phyloP scores from a whole-genome alignment of 208 protist species.

The Acanthamoeba triangularis region DNA sequence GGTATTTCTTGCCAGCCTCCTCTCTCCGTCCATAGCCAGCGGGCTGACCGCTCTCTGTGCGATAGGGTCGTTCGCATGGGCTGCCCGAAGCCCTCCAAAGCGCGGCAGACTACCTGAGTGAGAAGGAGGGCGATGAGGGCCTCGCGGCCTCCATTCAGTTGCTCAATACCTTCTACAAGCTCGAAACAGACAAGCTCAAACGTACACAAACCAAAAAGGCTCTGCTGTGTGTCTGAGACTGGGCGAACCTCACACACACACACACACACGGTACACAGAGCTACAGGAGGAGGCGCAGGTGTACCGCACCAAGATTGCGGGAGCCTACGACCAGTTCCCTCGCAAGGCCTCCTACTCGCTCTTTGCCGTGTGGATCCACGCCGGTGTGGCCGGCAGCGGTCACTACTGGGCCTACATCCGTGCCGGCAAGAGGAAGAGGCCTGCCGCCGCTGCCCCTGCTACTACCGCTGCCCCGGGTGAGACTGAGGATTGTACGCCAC shows the following conservation, averaged over 20 bases:
- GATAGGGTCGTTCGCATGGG: constrained; percentile 60
- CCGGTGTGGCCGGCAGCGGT: constrained; percentile 71
- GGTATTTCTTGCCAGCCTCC: neutral
- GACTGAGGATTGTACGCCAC: neutral
- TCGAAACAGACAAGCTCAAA: constrained; percentile 37
- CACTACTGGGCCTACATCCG: constrained; percentile 82
- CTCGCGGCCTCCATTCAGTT: constrained; percentile 20
- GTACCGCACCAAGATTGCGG: constrained; percentile 23
- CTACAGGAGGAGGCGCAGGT: neutral
- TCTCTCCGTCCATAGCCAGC: no score
- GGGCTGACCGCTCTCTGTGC: neutral
- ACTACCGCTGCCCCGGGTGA: neutral
- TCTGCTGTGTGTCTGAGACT: neutral
- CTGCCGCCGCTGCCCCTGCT: neutral
- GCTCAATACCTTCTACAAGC: constrained; percentile 10
- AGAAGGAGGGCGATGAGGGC: neutral
- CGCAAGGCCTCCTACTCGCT: constrained; percentile 60
- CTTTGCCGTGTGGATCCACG: constrained; percentile 80
- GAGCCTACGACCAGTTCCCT: constrained; percentile 60
- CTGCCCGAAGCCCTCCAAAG: constrained; percentile 47
- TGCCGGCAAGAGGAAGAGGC: constrained; percentile 34
- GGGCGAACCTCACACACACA: neutral
- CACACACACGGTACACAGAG: neutral
- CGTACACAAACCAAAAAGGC: neutral
- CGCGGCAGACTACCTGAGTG: constrained; percentile 50